Evolutionary conservation across 208 protist species (phyloP).

Genomic region (Naegleria gruberi): DNA sequence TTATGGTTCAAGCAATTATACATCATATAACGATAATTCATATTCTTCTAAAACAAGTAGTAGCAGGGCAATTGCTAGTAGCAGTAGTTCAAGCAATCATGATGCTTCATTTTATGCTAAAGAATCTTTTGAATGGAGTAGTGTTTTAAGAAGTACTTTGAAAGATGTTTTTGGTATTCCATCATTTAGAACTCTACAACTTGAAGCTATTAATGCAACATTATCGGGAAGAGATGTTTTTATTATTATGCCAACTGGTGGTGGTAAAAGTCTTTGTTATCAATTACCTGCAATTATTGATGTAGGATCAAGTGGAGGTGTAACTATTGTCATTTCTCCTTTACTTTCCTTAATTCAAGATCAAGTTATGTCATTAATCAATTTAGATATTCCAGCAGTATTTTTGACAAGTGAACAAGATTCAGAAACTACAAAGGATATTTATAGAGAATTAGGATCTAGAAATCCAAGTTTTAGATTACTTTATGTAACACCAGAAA

Average conservation of each 20-base stretch:
- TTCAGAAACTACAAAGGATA: background rate
- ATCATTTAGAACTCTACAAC: slow-evolving; percentile 45
- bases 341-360: slow-evolving; percentile 74
- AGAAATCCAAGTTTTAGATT: slow-evolving; percentile 35
- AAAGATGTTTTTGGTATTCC: background rate
- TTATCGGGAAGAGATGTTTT: slow-evolving; percentile 79
- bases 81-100: background rate
- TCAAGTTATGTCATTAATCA: slow-evolving; percentile 47
- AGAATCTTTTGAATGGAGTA: background rate
- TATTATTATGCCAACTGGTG: slow-evolving; percentile 71
- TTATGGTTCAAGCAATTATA: background rate
- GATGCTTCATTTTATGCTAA: background rate
- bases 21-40: background rate
- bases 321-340: slow-evolving; percentile 67
- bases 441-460: slow-evolving; percentile 27
- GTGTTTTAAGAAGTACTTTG: background rate
- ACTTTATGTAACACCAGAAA: slow-evolving; percentile 67
- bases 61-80: background rate
- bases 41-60: background rate
- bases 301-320: background rate
- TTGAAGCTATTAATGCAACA: slow-evolving; percentile 84
- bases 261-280: slow-evolving; percentile 67
- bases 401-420: slow-evolving; percentile 19
- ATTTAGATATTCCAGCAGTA: slow-evolving; percentile 1
- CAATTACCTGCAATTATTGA: slow-evolving; percentile 59